Base-by-base conservation (phyloP, 2,329 filamentous ascomycete species). In the Claviceps purpurea region DNA sequence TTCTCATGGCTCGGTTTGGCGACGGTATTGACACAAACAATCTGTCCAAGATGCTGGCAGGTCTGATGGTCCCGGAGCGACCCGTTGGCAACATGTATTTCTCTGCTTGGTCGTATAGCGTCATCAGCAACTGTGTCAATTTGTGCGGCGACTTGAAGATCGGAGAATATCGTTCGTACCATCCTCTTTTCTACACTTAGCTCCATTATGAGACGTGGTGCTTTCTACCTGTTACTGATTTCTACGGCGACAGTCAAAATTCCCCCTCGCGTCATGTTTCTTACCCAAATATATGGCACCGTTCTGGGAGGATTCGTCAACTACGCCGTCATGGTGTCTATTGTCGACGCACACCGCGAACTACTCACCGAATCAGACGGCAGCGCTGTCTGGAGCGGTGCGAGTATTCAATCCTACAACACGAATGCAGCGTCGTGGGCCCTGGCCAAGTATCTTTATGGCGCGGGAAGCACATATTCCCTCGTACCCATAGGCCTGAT, bases 41-140 rank as follows among this genome's bases (percentile, higher is more conserved):
- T 52, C 54, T 81, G 42, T 79, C 75, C 22, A 78, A 79, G 56
- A 76, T 79, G 75, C 54, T 79, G 48, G 76, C 70, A 0, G 76
- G 76, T 49, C 64, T 77, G 3, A 62, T 75, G 52, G 56, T 78
- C 3, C 76, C 76, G 2, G 72, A 69, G 2, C 70, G 71, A 1
- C 76, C 76, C 0, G 57, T 79, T 5, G 76, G 74, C 2, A 79
- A 79, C 61, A 76, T 79, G 73, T 79, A 78, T 60, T 79, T 79
- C 59, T 73, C 76, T 7, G 72, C 72, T 11, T 80, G 76, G 76
- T 79, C 76, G 1, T 77, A 81, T 62, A 77, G 74, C 39, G 73
- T 79, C 49, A 78, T 81, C 48, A 13, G 52, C 2, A 76, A 76
- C 50, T 64, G 69, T 0, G 72, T 80, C 45, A 73, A 65, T 51